Conservation (phyloP, 2,329 filamentous ascomycete species). For the Claviceps quebecensis region DNA sequence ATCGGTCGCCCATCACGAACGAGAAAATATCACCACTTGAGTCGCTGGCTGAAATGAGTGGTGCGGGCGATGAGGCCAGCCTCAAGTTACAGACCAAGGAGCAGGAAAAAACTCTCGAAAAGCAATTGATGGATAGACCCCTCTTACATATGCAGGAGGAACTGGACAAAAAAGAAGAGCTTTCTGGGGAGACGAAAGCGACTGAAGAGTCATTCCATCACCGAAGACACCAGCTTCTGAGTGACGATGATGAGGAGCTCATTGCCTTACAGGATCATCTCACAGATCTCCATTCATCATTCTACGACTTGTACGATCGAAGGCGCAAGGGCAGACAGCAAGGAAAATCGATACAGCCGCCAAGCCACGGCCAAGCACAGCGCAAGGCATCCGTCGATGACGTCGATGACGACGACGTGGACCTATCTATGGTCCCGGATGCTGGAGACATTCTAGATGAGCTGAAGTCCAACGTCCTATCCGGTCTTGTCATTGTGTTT, state of each 20-base stretch:
- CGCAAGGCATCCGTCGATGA: constrained; percentile 23
- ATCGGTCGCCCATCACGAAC: constrained; percentile 5
- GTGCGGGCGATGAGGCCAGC: constrained; percentile 50
- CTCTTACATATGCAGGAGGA: constrained; percentile 85
- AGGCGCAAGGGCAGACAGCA: constrained; percentile 24
- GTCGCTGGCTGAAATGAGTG: constrained; percentile 63
- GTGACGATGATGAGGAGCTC: constrained; percentile 79
- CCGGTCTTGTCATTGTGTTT: constrained; percentile 66
- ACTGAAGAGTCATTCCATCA: constrained; percentile 19
- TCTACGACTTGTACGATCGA: constrained; percentile 71
- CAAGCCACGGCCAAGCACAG: constrained; percentile 18
- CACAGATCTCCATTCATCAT: constrained; percentile 58
- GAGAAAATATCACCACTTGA: constrained; percentile 42
- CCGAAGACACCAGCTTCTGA: constrained; percentile 60
- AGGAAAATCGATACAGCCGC: constrained; percentile 20
- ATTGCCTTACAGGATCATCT: constrained; percentile 63
- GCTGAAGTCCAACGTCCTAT: constrained; percentile 66
- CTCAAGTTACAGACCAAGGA: constrained; percentile 67
- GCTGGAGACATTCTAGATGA: constrained; percentile 70
- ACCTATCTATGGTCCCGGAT: constrained; percentile 55
- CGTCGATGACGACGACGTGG: constrained; percentile 28
- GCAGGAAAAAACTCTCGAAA: constrained; percentile 75
- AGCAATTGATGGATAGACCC: constrained; percentile 78
- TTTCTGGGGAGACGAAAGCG: constrained; percentile 13
- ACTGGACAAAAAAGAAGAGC: constrained; percentile 62